A percentile compares a stretch with the other conserved stretches of the same genome.
Evolutionary conservation across 164 flowering plant species (phyloP).

Genomic region (Annona cherimola): DNA sequence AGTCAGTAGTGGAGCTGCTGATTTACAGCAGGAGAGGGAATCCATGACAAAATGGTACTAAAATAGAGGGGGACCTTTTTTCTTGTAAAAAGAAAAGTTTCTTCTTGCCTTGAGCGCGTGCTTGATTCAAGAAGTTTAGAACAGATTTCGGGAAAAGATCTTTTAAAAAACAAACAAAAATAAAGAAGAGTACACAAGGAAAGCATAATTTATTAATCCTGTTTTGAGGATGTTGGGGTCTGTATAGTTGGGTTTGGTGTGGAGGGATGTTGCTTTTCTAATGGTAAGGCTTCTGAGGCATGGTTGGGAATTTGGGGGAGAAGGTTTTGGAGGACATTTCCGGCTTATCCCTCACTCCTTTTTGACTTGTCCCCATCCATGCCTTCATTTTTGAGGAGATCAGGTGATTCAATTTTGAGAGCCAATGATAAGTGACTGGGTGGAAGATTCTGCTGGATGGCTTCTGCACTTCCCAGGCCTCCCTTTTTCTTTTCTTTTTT

Average conservation of each 20-base stretch:
- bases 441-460: slow-evolving; percentile 2
- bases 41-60: not conserved
- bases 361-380: not conserved
- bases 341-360: not conserved
- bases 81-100: slow-evolving; percentile 2
- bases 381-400: slow-evolving; percentile 5
- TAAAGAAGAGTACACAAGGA: not conserved
- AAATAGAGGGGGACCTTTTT: not conserved
- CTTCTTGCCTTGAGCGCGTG: not conserved
- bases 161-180: not conserved
- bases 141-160: not conserved
- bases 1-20: not conserved
- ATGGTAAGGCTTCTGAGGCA: slow-evolving; percentile 3
- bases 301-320: slow-evolving; percentile 19
- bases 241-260: slow-evolving; percentile 34
- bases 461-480: slow-evolving; percentile 7
- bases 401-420: not conserved
- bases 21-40: not conserved
- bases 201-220: slow-evolving; percentile 12
- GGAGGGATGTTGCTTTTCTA: slow-evolving; percentile 15
- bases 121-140: slow-evolving; percentile 5
- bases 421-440: not conserved
- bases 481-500: not conserved
- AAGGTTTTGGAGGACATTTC: slow-evolving; percentile 23
- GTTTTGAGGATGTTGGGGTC: slow-evolving; percentile 21